Conservation (phyloP, 2,329 filamentous ascomycete genomes). For the Zymoseptoria pseudotritici region DNA sequence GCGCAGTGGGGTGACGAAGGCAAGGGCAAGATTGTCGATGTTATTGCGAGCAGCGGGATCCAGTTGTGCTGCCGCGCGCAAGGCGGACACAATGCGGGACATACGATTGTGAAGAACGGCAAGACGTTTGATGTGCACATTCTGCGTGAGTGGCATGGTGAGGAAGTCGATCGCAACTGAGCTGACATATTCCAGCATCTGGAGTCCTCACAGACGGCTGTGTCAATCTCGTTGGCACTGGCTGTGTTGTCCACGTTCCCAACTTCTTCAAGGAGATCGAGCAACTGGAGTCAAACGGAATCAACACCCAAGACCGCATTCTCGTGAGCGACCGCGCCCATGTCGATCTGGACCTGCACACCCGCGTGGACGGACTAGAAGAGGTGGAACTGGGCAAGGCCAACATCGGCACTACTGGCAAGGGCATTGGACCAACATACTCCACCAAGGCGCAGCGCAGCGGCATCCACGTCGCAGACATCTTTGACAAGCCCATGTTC, state of each 20-base stretch:
- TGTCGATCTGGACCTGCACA: conserved; percentile 58
- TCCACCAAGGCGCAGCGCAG: conserved; percentile 58
- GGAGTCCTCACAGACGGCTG: conserved; percentile 65
- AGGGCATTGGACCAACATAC: conserved; percentile 49
- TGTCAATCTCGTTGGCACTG: conserved; percentile 61
- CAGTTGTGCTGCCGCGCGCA: conserved; percentile 52
- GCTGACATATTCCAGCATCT: conserved; percentile 41
- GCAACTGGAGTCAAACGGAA: conserved; percentile 53
- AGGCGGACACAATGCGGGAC: conserved; percentile 55
- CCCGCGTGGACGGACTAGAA: conserved; percentile 61
- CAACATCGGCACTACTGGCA: conserved; percentile 46
- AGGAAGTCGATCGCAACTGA: not conserved
- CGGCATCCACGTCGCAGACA: conserved; percentile 58
- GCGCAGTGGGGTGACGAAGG: conserved; percentile 55
- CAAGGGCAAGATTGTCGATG: conserved; percentile 53
- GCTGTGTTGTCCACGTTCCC: conserved; percentile 63
- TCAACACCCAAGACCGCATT: conserved; percentile 52
- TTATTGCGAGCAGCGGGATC: conserved; percentile 36
- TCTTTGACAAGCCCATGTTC: conserved; percentile 60
- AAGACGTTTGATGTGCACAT: conserved; percentile 52
- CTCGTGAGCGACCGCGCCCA: conserved; percentile 58
- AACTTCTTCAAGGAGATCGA: conserved; percentile 60
- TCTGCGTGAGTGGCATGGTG: conserved; percentile 32
- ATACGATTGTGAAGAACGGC: conserved; percentile 36
- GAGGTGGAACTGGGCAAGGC: conserved; percentile 43